These are phyloP conservation scores for Coemansia sp. DNA, from an alignment of 192 early-diverging fungal species.

Conservation along the genomic window DNA sequence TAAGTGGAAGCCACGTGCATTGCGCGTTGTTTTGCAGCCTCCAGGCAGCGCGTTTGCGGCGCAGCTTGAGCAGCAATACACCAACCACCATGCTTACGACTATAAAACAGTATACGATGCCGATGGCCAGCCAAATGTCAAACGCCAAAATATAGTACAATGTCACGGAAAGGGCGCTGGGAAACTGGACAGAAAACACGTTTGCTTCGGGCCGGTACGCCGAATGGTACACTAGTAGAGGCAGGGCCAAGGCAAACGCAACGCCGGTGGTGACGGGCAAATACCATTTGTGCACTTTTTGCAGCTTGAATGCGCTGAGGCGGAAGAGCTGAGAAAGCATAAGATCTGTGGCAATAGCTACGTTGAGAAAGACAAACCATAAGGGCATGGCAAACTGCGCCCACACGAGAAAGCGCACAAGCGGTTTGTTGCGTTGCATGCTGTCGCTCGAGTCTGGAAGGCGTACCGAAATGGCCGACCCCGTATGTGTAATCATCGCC, in stretches of 20 bases:
- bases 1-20: slow-evolving; percentile 4
- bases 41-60: slow-evolving; percentile 34
- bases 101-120: slow-evolving; percentile 49
- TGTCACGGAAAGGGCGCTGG: slow-evolving; percentile 45
- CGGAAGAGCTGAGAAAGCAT: slow-evolving; percentile 42
- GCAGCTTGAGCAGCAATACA: slow-evolving; percentile 34
- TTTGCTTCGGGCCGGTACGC: slow-evolving; percentile 39
- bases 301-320: slow-evolving; percentile 20
- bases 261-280: slow-evolving; percentile 31
- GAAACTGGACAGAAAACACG: slow-evolving; percentile 51
- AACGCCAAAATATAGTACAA: slow-evolving; percentile 53
- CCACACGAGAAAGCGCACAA: slow-evolving; percentile 49
- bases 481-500: slow-evolving; percentile 47
- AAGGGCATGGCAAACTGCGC: slow-evolving; percentile 54
- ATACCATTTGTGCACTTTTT: slow-evolving; percentile 45
- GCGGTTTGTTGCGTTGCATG: slow-evolving; percentile 37
- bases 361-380: slow-evolving; percentile 54
- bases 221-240: slow-evolving; percentile 47
- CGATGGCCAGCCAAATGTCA: slow-evolving; percentile 50
- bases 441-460: slow-evolving; percentile 28
- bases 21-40: slow-evolving; percentile 16
- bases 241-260: slow-evolving; percentile 41
- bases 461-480: slow-evolving; percentile 44
- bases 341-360: slow-evolving; percentile 46
- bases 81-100: slow-evolving; percentile 40